Percentiles rank a stretch among this genome's conserved stretches.
phyloP scores from a whole-genome alignment of 1,139 yeast species.

The Lodderomyces jiufengensis region DNA sequence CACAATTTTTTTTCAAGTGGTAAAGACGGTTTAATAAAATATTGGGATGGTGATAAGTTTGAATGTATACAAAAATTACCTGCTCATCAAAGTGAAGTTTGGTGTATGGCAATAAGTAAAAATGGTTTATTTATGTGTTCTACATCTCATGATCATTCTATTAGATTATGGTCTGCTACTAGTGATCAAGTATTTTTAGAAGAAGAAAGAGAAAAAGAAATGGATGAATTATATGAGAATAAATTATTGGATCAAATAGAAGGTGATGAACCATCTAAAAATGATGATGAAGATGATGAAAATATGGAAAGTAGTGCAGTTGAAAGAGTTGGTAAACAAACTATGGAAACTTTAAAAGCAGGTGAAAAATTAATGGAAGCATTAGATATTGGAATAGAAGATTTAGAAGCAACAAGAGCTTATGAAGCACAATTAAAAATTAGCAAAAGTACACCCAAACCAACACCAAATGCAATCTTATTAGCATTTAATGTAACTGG shows the following conservation, averaged over 20 bases:
- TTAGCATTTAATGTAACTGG: constrained; percentile 70
- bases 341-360: constrained; percentile 87
- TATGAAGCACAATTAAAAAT: constrained; percentile 39
- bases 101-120: constrained; percentile 78
- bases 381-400: constrained; percentile 74
- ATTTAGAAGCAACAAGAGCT: constrained; percentile 55
- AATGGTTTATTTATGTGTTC: constrained; percentile 74
- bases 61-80: constrained; percentile 86
- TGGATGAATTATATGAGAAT: constrained; percentile 85
- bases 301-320: constrained; percentile 44
- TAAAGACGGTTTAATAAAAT: constrained; percentile 84
- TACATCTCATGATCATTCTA: constrained; percentile 92
- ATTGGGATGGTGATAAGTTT: constrained; percentile 98
- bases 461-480: constrained; percentile 66
- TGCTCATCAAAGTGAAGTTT: constrained; percentile 90
- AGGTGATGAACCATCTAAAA: constrained; percentile 26
- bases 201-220: constrained; percentile 93
- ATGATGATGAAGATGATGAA: constrained; percentile 43
- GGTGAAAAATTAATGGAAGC: constrained; percentile 96
- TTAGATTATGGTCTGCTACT: constrained; percentile 87
- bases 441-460: constrained; percentile 47
- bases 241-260: constrained; percentile 71
- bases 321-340: constrained; percentile 72
- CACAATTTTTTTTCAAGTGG: constrained; percentile 90
- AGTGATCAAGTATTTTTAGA: constrained; percentile 92